These are phyloP conservation scores for Recurvomyces mirabilis DNA, from an alignment of 495 filamentous ascomycete genomes.

Conservation along the genomic window DNA sequence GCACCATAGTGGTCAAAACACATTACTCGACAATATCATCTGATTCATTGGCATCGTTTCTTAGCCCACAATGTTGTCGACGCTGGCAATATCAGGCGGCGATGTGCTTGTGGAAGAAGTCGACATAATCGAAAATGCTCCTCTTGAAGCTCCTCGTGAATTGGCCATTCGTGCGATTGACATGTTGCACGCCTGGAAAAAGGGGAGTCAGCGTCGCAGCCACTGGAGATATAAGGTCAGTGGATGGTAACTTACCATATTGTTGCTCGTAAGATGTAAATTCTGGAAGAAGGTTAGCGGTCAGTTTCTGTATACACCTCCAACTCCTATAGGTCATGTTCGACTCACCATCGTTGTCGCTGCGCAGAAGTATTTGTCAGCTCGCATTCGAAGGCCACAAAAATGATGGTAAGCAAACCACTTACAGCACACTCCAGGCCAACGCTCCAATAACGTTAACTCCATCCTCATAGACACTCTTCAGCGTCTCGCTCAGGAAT, in stretches of 20 bases:
- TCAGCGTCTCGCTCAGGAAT: conserved; percentile 26
- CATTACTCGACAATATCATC: no score
- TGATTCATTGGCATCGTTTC: no score
- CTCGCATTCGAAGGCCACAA: neutral
- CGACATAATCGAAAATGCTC: conserved; percentile 10
- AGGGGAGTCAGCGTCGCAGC: no score
- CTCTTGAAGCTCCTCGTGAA: conserved; percentile 6
- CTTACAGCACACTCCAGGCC: conserved; percentile 21
- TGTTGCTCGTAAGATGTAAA: conserved; percentile 4
- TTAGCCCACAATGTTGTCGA: no score
- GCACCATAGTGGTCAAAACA: no score
- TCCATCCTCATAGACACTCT: conserved; percentile 22
- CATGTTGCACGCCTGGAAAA: conserved; percentile 10
- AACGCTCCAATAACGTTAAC: conserved; percentile 26
- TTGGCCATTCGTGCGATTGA: neutral
- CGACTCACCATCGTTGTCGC: conserved; percentile 6
- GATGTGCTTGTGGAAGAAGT: conserved; percentile 6
- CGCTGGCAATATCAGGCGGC: no score
- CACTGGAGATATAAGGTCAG: no score
- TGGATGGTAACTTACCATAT: no score
- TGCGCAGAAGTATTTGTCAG: neutral
- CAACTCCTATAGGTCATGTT: no score
- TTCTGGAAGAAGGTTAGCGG: neutral
- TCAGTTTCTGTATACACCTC: no score
- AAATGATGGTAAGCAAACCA: neutral